Base-by-base conservation (phyloP, 495 filamentous ascomycete species). In the Neurospora discreta region DNA sequence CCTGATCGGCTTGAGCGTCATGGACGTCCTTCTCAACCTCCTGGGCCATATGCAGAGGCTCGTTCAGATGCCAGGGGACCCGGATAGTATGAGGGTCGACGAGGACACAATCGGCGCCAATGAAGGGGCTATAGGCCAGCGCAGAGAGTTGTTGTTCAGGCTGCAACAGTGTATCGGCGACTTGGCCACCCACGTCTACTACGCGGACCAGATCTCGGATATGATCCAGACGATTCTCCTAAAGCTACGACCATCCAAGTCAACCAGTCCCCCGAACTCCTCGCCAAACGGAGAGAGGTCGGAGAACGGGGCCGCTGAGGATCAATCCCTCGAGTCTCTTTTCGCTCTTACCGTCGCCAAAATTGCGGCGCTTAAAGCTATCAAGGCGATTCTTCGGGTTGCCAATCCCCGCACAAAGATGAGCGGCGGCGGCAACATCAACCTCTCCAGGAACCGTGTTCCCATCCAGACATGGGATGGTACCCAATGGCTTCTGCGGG, bases 181-280 rank as follows among this genome's bases (percentile, higher is more conserved):
- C 78, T 84, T 98, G n/a, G 93, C 92, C 2, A 97, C 92, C 1
- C 94, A 98, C 78, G 89, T 95, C 16, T 98, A 98, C 80, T 98
- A 98, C 79, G 90, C 91, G 1, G 94, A 98, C 73, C 94, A 98
- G 77, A 91, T 98, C 68, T 88, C 90, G 3, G 94, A 98, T 77
- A 97, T 97, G 92, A 89, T 97, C 67, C 85, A 89, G 3, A 87
- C 92, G 0, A 90, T 98, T 52, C 82, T 98, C 38, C 81, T 85
- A 36, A 89, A 92, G 42, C 86, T 97, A 42, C 94, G 90, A 75
- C 91, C 93, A 7, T 82, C 84, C 9, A 74, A 77, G 38, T 82
- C 85, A 5, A 73, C 77, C 79, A 75, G 81, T 75, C 76, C 77
- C 72, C 39, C 86, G 76, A 76, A 82, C 73, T 79, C 79, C 71